phyloP scores from a whole-genome alignment of 306 rosid genomes.

The Fragaria nilgerrensis region DNA sequence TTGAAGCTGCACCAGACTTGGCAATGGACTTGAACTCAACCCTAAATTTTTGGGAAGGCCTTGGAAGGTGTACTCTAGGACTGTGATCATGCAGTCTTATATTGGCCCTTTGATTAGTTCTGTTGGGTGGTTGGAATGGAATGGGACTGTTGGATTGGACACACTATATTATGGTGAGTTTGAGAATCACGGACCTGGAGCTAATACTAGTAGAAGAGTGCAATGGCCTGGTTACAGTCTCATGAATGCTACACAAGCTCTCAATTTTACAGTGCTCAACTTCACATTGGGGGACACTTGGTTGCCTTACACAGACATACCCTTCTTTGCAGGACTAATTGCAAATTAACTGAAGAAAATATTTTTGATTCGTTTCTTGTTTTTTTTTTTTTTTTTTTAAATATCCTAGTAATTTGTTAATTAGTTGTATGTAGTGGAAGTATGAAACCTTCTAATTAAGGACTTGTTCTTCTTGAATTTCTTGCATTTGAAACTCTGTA shows the following conservation, averaged over 20 bases:
- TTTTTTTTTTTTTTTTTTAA: too few species aligned
- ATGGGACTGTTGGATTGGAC: constrained; percentile 62
- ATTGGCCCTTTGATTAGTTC: constrained; percentile 55
- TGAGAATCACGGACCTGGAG: constrained; percentile 64
- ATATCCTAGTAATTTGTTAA: not conserved
- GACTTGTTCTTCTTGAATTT: not conserved
- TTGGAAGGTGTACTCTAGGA: constrained; percentile 68
- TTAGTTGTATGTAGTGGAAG: not conserved
- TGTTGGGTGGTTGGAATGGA: constrained; percentile 75
- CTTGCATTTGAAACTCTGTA: not conserved
- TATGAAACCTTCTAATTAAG: not conserved
- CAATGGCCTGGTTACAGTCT: constrained; percentile 61
- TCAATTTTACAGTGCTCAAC: constrained; percentile 60
- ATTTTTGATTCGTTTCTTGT: too few species aligned
- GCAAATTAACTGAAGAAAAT: not conserved
- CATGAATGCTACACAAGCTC: constrained; percentile 61
- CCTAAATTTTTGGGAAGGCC: constrained; percentile 54
- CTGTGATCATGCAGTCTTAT: constrained; percentile 69
- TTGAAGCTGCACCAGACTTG: constrained; percentile 55
- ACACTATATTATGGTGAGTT: constrained; percentile 71
- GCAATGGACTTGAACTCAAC: constrained; percentile 31
- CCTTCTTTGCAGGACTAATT: constrained; percentile 45
- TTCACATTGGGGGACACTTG: constrained; percentile 67
- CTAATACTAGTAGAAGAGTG: constrained; percentile 52
- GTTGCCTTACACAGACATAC: constrained; percentile 71